These are phyloP conservation scores for Camelina laxa DNA, from an alignment of 345 rosid genomes.

Conservation along the genomic window DNA sequence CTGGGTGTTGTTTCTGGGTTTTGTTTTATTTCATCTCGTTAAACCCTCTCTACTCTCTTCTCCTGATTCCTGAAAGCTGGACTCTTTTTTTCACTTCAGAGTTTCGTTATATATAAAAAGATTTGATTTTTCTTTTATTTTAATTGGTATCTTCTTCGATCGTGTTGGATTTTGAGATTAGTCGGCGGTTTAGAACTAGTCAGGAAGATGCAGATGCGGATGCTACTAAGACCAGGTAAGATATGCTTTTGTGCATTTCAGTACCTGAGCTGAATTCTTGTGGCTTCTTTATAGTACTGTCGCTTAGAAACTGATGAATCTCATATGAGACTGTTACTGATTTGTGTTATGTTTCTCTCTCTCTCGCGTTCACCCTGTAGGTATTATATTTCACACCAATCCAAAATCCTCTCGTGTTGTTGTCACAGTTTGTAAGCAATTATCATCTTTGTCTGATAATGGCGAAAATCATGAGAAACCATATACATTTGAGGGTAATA, in stretches of 20 bases:
- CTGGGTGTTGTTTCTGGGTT: not conserved
- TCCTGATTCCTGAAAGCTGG: slow-evolving; percentile 6
- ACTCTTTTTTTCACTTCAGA: slow-evolving; percentile 26
- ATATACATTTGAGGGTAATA: slow-evolving; percentile 44
- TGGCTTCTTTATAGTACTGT: not conserved
- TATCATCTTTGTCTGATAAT: slow-evolving; percentile 47
- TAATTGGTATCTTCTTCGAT: slow-evolving; percentile 4
- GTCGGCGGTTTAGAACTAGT: not conserved
- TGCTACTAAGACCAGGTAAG: slow-evolving; percentile 41
- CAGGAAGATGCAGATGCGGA: slow-evolving; percentile 18
- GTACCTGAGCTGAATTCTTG: not conserved
- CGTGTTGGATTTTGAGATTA: slow-evolving; percentile 13
- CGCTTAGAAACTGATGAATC: not conserved
- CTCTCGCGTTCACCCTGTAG: slow-evolving; percentile 42
- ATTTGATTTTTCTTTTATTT: slow-evolving; percentile 9
- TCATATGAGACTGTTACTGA: not conserved
- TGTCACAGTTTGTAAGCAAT: slow-evolving; percentile 38
- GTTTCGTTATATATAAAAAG: not conserved
- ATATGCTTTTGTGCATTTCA: not conserved
- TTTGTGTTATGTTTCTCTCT: slow-evolving; percentile 17
- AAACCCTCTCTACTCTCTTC: slow-evolving; percentile 22
- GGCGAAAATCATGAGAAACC: slow-evolving; percentile 46
- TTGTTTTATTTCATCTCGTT: slow-evolving; percentile 9
- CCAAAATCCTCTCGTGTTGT: slow-evolving; percentile 36
- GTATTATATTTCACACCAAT: slow-evolving; percentile 32